Base-by-base conservation (phyloP, 768 basidiomycete species). In the Amanita brunnescens region DNA sequence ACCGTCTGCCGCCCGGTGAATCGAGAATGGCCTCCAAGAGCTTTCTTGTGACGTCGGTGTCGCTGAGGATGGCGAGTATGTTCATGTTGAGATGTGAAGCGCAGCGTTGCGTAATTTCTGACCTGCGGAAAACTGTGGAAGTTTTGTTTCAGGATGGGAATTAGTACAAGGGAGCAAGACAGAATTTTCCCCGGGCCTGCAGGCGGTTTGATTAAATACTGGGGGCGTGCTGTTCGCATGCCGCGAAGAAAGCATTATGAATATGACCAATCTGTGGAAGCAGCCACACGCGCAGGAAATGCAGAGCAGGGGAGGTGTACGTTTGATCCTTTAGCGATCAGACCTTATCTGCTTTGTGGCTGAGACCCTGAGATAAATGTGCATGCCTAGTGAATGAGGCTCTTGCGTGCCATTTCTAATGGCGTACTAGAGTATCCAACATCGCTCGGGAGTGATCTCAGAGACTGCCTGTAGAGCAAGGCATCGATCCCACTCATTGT, bases 1-100 rank as follows among this genome's bases (percentile, higher is more conserved):
- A 73, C 43, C 85, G 81, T 55, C 75, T 79, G 33, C 87, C 87
- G 56, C 74, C 78, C 5, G 85, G 79, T 6, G 78, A 65, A 42
- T 78, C 74, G 37, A 74, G 65, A 49, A 77, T 72, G 53, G 70
- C 65, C 59, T 75, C 74, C 34, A 77, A 61, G 40, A 77, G 62
- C 59, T 73, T 77, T 51, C 63, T 72, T 32, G 80, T 73, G 13
- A 77, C 77, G 37, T 81, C 82, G 14, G 76, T 70, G 59, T 87
- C 83, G 55, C 78, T 76, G 57, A 85, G 76, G 58, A 87, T 75
- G 54, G 66, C 60, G 38, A 70, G 62, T 67, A 74, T 80, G 49
- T 66, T 71, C 63, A 74, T 72, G 62, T 77, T 70, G 65, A 10
- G 3, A 23, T 43, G 16, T 4, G 13, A 14, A 51, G 42, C 14